Percentiles rank a stretch among this genome's conserved stretches.
Evolutionary conservation across 2,329 filamentous ascomycete genomes (phyloP).

Genomic region (Cladorrhinum sp.): DNA sequence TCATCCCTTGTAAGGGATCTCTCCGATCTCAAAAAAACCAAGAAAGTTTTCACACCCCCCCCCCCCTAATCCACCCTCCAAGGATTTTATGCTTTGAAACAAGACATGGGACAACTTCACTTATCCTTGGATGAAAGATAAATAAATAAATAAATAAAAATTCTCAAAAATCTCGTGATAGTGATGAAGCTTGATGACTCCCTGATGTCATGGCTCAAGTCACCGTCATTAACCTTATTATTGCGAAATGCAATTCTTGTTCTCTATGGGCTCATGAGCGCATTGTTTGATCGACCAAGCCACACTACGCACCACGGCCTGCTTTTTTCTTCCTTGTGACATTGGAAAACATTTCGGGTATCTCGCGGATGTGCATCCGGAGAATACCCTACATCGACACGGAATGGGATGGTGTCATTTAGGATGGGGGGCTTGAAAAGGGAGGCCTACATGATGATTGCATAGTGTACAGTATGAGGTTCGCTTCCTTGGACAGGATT

Average conservation of each 20-base stretch:
- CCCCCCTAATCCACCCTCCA: neutral
- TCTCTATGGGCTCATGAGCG: constrained; percentile 1
- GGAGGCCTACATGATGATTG: neutral
- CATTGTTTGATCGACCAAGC: constrained; percentile 11
- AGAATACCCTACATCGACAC: neutral
- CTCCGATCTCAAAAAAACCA: neutral
- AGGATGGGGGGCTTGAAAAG: neutral
- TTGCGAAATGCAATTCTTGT: neutral
- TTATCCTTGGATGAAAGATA: neutral
- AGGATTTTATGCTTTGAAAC: neutral
- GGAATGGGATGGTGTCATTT: neutral
- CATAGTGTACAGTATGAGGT: neutral
- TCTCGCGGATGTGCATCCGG: neutral
- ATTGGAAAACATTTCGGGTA: neutral
- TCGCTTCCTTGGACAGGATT: neutral
- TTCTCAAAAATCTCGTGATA: neutral
- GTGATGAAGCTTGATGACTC: constrained; percentile 4
- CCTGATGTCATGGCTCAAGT: constrained; percentile 7
- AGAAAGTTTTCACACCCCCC: neutral
- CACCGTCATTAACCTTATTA: neutral
- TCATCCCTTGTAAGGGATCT: neutral
- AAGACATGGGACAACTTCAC: neutral
- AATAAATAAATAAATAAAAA: constrained; percentile 1
- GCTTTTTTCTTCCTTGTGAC: neutral
- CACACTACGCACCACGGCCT: neutral